Evolutionary conservation across 202 grass and related monocot genomes (phyloP), one percentile per base, ranked within the genome.

Genomic region (Brachypodium distachyon): DNA sequence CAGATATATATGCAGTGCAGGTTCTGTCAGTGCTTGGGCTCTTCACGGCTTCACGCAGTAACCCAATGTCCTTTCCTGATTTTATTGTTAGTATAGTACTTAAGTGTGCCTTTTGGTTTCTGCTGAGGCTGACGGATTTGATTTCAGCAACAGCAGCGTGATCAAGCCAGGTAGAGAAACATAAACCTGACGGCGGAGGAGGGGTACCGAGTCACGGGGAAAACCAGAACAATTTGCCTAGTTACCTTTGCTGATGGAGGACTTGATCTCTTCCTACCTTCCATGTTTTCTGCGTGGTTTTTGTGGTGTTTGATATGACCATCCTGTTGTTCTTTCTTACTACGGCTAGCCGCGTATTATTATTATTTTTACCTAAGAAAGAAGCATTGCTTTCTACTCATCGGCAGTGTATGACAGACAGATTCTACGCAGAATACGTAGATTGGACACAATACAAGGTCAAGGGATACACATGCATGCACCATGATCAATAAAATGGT

Each of bases 381-480:
- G 28, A 63, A 46, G 44, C 43, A 44, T 52, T 29, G 39, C 14
- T 61, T 81, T 76, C 78, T 62, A 67, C 28, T 56, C 7, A 34
- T 16, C 51, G 54, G 18, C 80, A 2, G 21, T 70, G 63, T 69
- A 8, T 56, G 25, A 13, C 33, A 76, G 42, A 27, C 46, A 77
- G n/a, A n/a, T n/a, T n/a, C 61, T 36, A 68, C 17, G 18, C 25
- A 44, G 19, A 36, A 17, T 37, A 21, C 25, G 13, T 31, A 47
- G 18, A 49, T 11, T 32, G 41, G 62, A 67, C 44, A 31, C n/a
- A 26, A 36, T 62, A 47, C 34, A 63, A 46, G 37, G 57, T 78
- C 49, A 82, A 73, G 39, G 48, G 31, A 63, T 68, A n/a, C n/a
- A n/a, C n/a, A n/a, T n/a, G 11, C 22, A 64, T 81, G 72, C 77